phyloP scores from a whole-genome alignment of 768 basidiomycete species.

The Mycena vulgaris region DNA sequence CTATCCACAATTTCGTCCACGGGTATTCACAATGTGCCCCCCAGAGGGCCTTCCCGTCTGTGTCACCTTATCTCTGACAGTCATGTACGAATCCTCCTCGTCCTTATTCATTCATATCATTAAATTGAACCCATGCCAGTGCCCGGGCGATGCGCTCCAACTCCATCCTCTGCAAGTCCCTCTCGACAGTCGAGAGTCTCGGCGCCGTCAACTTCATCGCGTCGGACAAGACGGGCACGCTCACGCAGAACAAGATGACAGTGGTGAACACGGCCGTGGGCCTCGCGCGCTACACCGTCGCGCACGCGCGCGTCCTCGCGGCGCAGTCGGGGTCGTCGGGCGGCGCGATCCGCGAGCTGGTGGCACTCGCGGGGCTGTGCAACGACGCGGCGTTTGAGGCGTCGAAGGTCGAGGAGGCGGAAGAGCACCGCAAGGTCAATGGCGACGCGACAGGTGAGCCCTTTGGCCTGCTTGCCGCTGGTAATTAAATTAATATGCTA shows the following conservation, averaged over 20 bases:
- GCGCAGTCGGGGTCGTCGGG: conserved; percentile 35
- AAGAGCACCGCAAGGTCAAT: conserved; percentile 50
- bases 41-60: conserved; percentile 68
- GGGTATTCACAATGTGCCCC: not conserved
- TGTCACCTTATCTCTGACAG: conserved; percentile 68
- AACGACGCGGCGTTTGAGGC: conserved; percentile 65
- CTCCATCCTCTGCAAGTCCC: conserved; percentile 67
- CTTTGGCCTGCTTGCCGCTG: not conserved
- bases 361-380: conserved; percentile 63
- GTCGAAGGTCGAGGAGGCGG: conserved; percentile 42
- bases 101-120: not conserved
- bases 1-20: not conserved
- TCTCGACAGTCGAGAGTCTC: conserved; percentile 78
- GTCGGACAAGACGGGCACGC: conserved; percentile 74
- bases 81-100: conserved; percentile 33
- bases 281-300: conserved; percentile 48
- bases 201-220: conserved; percentile 71
- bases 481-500: not conserved
- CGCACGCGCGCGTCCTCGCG: conserved; percentile 24
- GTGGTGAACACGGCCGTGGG: conserved; percentile 63
- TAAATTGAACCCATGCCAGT: conserved; percentile 6
- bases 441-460: conserved; percentile 70
- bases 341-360: conserved; percentile 47
- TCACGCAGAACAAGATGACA: conserved; percentile 74
- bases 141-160: conserved; percentile 65